Base-by-base conservation (phyloP, 371 early-diverging fungal species). In the Rhizopus delemar region DNA sequence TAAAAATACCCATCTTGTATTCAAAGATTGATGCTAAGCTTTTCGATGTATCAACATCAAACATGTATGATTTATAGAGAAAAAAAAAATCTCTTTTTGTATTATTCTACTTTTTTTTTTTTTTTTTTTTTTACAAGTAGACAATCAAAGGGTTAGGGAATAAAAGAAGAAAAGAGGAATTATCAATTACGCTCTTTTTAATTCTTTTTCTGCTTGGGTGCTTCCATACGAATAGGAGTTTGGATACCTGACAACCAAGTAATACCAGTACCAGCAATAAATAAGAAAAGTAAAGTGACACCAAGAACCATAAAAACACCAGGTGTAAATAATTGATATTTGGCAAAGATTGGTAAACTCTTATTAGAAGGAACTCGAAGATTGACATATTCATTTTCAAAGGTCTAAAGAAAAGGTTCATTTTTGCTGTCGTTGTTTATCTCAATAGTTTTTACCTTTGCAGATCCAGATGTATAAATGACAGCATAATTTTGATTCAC, bases 261-360 rank as follows among this genome's bases (percentile, higher is more conserved):
- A 16, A 80, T 56, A 31, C 80, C 80, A 41, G 71, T 63, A 8
- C 69, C 68, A 15, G 68, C 66, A 63, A 80, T 77, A 32, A 69
- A 59, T 57, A 80, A 48, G 38, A 80, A 70, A 4, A 75, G 51
- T 8, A 71, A 60, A 29, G 63, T 54, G n/a, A 77, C 69, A 52
- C 63, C 72, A 48, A 77, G 48, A 1, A 69, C 71, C 80, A 80
- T 80, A 46, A 77, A 77, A 13, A 80, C 68, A 39, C 69, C 80
- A 58, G 80, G 72, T 9, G 74, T 70, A 45, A 80, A 80, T 28
- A 80, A 60, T 57, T 77, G 77, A 46, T 80, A 80, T 48, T 77
- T 80, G 8, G 60, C 75, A 64, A 80, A 80, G 31, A 80, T 73
- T n/a, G 80, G 72, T 41, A 62, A 51, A 9, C 48, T 51, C 15